Conservation (phyloP, 1,284 basidiomycete genomes). For the Termitomyces sp. region DNA sequence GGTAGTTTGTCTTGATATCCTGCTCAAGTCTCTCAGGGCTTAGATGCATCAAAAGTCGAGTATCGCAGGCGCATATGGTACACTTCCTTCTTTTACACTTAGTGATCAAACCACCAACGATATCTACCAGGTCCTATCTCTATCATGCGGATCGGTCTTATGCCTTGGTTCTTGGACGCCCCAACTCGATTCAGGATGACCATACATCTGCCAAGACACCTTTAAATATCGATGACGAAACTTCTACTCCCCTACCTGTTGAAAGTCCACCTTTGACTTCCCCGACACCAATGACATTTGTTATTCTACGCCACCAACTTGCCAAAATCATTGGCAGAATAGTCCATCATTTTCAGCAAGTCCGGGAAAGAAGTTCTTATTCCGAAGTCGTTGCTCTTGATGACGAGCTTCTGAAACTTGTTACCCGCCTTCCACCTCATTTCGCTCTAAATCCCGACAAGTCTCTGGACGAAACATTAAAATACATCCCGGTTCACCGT, state of each 20-base stretch:
- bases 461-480: conserved; percentile 62
- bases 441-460: conserved; percentile 75
- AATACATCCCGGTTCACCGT: conserved; percentile 69
- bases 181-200: conserved; percentile 82
- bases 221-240: conserved; percentile 77
- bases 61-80: conserved; percentile 89
- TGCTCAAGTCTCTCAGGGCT: conserved; percentile 40
- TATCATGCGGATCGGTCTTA: conserved; percentile 92
- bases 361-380: conserved; percentile 78
- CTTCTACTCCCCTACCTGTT: conserved; percentile 34
- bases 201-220: conserved; percentile 83
- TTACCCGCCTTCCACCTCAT: conserved; percentile 71
- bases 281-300: conserved; percentile 84
- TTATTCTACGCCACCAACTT: conserved; percentile 82
- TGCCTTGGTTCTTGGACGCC: conserved; percentile 87
- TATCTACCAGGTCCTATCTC: conserved; percentile 71
- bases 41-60: conserved; percentile 79
- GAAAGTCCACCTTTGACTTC: conserved; percentile 54
- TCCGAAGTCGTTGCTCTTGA: conserved; percentile 82
- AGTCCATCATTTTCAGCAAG: conserved; percentile 93
- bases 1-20: background rate
- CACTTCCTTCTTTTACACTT: conserved; percentile 8
- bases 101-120: background rate
- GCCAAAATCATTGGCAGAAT: conserved; percentile 86
- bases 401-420: conserved; percentile 80